Evolutionary conservation across 164 flowering plant genomes (phyloP).

Genomic region (Chimonanthus salicifolius): DNA sequence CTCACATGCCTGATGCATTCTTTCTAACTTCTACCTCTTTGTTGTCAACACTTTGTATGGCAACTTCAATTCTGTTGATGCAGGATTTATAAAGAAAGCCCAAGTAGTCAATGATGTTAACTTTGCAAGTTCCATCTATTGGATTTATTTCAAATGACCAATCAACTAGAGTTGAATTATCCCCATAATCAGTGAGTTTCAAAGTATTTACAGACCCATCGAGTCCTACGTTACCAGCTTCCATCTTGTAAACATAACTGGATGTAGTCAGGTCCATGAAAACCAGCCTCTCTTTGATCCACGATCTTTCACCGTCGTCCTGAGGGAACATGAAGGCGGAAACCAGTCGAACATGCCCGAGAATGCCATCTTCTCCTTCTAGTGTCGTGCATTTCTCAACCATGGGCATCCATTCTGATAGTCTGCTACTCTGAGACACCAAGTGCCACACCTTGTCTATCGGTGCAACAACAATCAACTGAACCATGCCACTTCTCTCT

Average conservation of each 20-base stretch:
- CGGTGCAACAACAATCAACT: constrained; percentile 43
- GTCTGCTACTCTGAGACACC: constrained; percentile 38
- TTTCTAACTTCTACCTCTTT: background rate
- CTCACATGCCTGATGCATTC: background rate
- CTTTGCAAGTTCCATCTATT: constrained; percentile 40
- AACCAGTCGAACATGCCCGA: constrained; percentile 45
- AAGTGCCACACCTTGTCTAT: constrained; percentile 44
- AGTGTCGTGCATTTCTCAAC: constrained; percentile 53
- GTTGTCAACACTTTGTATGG: constrained; percentile 16
- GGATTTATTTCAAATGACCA: constrained; percentile 54
- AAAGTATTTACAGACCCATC: constrained; percentile 54
- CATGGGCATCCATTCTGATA: constrained; percentile 75
- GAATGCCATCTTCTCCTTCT: constrained; percentile 46
- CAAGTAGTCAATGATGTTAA: constrained; percentile 39
- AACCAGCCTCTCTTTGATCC: constrained; percentile 58
- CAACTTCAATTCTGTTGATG: constrained; percentile 42
- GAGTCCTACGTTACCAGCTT: constrained; percentile 54
- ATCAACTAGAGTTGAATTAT: constrained; percentile 34
- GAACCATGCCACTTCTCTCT: constrained; percentile 44
- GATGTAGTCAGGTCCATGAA: constrained; percentile 33
- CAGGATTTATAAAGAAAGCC: constrained; percentile 58
- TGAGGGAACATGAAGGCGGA: constrained; percentile 74
- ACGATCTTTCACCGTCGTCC: constrained; percentile 56
- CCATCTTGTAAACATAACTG: constrained; percentile 42
- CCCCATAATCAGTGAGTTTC: constrained; percentile 44